These are phyloP conservation scores for Tolypocladium inflatum DNA, from an alignment of 2,329 filamentous ascomycete species.

Conservation along the genomic window DNA sequence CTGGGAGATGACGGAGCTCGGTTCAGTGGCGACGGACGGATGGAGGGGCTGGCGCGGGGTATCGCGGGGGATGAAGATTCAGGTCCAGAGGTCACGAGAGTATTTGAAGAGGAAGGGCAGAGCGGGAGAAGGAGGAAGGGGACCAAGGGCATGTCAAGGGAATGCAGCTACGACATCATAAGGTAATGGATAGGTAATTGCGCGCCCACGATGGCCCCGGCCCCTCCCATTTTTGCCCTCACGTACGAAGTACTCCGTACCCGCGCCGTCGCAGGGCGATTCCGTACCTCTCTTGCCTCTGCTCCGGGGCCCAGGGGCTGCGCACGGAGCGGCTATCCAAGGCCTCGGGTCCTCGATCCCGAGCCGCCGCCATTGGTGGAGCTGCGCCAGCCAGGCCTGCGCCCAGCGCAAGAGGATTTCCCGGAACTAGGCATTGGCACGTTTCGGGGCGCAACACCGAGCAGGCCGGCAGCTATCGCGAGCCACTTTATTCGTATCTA, in stretches of 20 bases:
- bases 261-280: background rate
- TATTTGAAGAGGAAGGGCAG: background rate
- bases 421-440: slow-evolving; percentile 11
- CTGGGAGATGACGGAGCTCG: background rate
- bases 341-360: slow-evolving; percentile 1
- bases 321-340: slow-evolving; percentile 4
- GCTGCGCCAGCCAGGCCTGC: background rate
- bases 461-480: background rate
- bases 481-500: background rate
- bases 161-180: slow-evolving; percentile 4
- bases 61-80: background rate
- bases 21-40: background rate
- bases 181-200: background rate
- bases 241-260: too few species aligned
- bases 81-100: background rate
- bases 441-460: background rate
- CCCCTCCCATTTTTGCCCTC: background rate
- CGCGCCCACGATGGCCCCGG: background rate
- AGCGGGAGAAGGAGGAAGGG: slow-evolving; percentile 1
- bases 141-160: slow-evolving; percentile 8
- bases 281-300: background rate
- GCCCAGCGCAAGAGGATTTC: slow-evolving; percentile 22
- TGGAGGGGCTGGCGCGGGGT: background rate
- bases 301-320: background rate
- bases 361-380: background rate